Conservation (phyloP, 2,329 filamentous ascomycete species). For the Curvularia sp. region DNA sequence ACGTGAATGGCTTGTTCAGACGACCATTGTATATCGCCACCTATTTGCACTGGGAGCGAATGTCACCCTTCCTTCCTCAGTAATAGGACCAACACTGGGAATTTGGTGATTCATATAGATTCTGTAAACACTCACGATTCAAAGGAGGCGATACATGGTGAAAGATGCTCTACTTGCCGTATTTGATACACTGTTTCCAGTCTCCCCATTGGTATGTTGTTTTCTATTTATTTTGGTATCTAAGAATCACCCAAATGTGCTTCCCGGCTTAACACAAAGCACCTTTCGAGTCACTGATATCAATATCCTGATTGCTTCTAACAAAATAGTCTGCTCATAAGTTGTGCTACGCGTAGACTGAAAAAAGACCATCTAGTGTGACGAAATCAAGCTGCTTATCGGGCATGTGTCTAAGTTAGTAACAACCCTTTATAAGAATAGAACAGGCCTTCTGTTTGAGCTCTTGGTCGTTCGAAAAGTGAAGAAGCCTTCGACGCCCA, state of each 20-base stretch:
- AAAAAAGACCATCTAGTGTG: background rate
- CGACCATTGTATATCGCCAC: background rate
- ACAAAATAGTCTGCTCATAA: background rate
- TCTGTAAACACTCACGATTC: no score
- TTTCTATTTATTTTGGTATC: background rate
- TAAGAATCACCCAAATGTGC: background rate
- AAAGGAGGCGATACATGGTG: no score
- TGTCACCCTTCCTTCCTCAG: background rate
- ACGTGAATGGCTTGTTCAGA: background rate
- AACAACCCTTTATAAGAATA: conserved; percentile 44
- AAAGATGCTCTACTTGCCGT: no score
- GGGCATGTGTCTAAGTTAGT: conserved; percentile 30
- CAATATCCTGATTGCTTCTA: background rate
- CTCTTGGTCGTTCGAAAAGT: conserved; percentile 31
- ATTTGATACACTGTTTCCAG: background rate
- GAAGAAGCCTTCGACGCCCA: conserved; percentile 42
- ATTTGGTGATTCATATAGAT: no score
- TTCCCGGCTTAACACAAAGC: background rate
- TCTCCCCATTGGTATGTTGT: background rate
- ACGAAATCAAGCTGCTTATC: conserved; percentile 6
- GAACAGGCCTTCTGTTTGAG: conserved; percentile 43
- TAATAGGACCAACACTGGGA: no score
- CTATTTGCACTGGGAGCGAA: background rate
- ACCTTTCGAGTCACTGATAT: conserved; percentile 1
- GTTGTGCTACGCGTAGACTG: background rate